These are phyloP conservation scores for Acrodontium crateriforme DNA, from an alignment of 2,329 filamentous ascomycete species.

Conservation along the genomic window DNA sequence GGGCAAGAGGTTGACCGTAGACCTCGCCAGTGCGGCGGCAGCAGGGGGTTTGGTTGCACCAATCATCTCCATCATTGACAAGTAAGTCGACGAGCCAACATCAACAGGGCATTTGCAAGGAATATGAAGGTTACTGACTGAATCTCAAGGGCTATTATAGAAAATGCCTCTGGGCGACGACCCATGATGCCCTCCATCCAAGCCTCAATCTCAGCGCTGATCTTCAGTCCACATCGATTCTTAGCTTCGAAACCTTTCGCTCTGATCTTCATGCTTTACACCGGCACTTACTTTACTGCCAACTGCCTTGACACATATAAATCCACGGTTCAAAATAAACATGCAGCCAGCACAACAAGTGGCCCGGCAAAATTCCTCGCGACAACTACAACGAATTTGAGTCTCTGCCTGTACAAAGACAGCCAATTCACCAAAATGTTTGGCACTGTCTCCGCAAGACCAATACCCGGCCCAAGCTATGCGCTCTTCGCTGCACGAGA, in stretches of 20 bases:
- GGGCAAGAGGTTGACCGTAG: constrained; percentile 50
- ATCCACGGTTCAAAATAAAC: constrained; percentile 45
- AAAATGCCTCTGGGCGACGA: constrained; percentile 60
- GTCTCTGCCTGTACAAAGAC: constrained; percentile 81
- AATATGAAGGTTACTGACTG: constrained; percentile 2
- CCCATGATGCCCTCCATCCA: constrained; percentile 47
- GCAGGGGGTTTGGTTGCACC: constrained; percentile 70
- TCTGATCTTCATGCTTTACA: constrained; percentile 60
- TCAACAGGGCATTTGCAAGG: neutral
- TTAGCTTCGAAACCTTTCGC: constrained; percentile 50
- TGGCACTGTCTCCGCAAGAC: constrained; percentile 41
- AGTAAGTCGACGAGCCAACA: too few species aligned
- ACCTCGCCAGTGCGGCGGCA: constrained; percentile 53
- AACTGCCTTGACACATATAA: constrained; percentile 72
- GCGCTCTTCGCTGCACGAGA: constrained; percentile 70
- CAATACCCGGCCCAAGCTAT: constrained; percentile 58
- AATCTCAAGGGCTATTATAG: constrained; percentile 66
- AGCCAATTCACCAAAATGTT: constrained; percentile 73
- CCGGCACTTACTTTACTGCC: constrained; percentile 77
- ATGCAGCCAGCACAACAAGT: constrained; percentile 52
- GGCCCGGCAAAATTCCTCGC: constrained; percentile 70
- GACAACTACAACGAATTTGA: constrained; percentile 70
- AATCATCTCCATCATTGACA: constrained; percentile 75
- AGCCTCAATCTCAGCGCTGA: constrained; percentile 41
- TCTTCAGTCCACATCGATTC: constrained; percentile 47